These are phyloP conservation scores for Aureobasidium uvarum DNA, from an alignment of 2,329 filamentous ascomycete species.

Conservation along the genomic window DNA sequence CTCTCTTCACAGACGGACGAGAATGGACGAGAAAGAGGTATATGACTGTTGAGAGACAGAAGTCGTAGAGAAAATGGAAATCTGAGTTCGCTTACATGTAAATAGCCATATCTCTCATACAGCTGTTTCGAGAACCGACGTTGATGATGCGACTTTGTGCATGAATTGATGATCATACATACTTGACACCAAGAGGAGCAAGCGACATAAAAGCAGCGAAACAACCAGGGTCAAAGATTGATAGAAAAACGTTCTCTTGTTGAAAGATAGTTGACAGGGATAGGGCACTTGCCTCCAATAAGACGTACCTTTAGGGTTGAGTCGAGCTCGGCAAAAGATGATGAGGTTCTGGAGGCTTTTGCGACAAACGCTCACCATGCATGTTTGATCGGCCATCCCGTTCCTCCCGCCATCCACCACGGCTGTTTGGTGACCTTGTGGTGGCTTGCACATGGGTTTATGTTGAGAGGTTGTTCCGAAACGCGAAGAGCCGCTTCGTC, in stretches of 20 bases:
- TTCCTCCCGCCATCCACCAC: conserved; percentile 1
- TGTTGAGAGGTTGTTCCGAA: conserved; percentile 19
- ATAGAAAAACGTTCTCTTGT: neutral
- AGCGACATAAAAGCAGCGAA: neutral
- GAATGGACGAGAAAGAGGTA: conserved; percentile 11
- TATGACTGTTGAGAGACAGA: neutral
- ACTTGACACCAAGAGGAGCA: neutral
- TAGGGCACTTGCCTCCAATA: neutral
- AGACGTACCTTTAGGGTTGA: conserved; percentile 7
- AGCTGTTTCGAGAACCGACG: conserved; percentile 4
- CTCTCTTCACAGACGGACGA: neutral
- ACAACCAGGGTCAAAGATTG: neutral
- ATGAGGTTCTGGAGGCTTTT: neutral
- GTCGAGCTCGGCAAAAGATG: conserved; percentile 2
- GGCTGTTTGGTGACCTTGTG: neutral
- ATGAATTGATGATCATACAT: neutral
- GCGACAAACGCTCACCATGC: conserved; percentile 9
- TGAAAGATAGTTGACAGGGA: neutral
- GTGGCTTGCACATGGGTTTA: conserved; percentile 21
- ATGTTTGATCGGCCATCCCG: conserved; percentile 23
- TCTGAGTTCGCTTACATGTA: neutral
- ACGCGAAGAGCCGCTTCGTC: conserved; percentile 16
- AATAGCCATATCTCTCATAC: neutral
- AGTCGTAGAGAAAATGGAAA: neutral
- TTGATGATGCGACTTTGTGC: neutral